Base-by-base conservation (phyloP, 2,329 filamentous ascomycete genomes). In the Diaporthe amygdali region DNA sequence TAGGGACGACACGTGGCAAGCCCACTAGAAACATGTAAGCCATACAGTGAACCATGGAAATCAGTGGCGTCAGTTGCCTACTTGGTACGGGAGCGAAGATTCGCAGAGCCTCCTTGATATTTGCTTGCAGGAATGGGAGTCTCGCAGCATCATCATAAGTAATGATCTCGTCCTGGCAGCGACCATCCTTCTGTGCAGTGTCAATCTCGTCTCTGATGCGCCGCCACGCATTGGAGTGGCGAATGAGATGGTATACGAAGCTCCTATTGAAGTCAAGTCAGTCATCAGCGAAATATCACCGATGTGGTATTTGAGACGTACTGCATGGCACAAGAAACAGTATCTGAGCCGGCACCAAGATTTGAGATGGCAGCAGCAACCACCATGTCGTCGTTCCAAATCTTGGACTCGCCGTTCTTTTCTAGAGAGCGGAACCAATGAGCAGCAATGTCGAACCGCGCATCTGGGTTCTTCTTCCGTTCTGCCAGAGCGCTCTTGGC, bases 91-190 rank as follows among this genome's bases (percentile, higher is more conserved):
- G 78, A 8, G 37, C 52, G n/a, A 69, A 69, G 2, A 69, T 61
- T 27, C 66, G 73, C 22, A 81, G 69, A 3, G 76, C 72, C 72
- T 81, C 80, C 72, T 80, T 78, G 71, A 81, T 78, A 68, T 79
- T 80, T 20, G 79, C 79, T 51, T 78, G 76, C n/a, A 81, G 73
- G 68, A 78, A 83, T 5, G 76, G 75, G 17, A 81, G 73, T 39
- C 74, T 74, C 68, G 78, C 76, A 2, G 81, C 76, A 34, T 79
- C 76, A 2, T 74, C 72, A 55, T 71, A 79, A 10, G 72, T 71
- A 1, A 78, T 73, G 1, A 77, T 66, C 27, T 70, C 46, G 47
- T 72, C 68, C 25, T 56, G 47, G 30, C 75, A 74, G 15, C 34
- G 61, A 30, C 72, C 72, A 25, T 69, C 56, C 22, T 25, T 47